A percentile compares a stretch with the other conserved stretches of the same genome.
phyloP scores from a whole-genome alignment of 2,329 filamentous ascomycete genomes.

The Penicillium hordei region DNA sequence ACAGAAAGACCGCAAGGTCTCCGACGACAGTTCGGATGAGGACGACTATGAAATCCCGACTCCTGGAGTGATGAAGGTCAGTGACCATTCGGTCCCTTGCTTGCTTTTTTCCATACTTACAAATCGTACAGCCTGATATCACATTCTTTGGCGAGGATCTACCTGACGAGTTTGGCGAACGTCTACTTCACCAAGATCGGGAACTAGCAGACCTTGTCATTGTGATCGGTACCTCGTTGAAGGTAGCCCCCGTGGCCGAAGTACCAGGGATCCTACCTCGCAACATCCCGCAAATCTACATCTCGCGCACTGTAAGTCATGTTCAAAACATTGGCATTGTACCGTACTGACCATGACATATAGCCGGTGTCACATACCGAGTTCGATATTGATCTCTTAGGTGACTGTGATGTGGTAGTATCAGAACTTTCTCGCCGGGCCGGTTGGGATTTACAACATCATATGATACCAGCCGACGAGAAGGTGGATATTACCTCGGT shows the following conservation, averaged over 20 bases:
- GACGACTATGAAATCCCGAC: slow-evolving; percentile 64
- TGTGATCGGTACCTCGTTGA: slow-evolving; percentile 93
- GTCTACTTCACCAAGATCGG: slow-evolving; percentile 78
- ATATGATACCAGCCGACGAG: slow-evolving; percentile 74
- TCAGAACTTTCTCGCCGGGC: slow-evolving; percentile 79
- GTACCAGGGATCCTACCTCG: slow-evolving; percentile 77
- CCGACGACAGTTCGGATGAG: slow-evolving; percentile 57
- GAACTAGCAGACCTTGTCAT: slow-evolving; percentile 83
- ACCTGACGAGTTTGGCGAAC: slow-evolving; percentile 76
- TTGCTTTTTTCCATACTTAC: slow-evolving; percentile 10
- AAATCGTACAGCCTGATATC: slow-evolving; percentile 70
- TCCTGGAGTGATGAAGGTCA: slow-evolving; percentile 75
- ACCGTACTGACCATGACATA: slow-evolving; percentile 8
- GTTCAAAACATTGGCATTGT: background rate
- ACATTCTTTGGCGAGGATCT: slow-evolving; percentile 95
- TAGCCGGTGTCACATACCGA: slow-evolving; percentile 81
- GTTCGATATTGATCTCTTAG: slow-evolving; percentile 95
- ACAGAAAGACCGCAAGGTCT: slow-evolving; percentile 55
- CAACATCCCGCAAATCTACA: slow-evolving; percentile 86
- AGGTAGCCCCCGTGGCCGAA: slow-evolving; percentile 92
- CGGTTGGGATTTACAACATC: slow-evolving; percentile 76
- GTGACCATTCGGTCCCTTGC: background rate
- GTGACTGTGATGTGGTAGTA: slow-evolving; percentile 89
- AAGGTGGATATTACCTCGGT: slow-evolving; percentile 56
- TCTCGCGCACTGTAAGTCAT: slow-evolving; percentile 67